Evolutionary conservation across 2,329 filamentous ascomycete species (phyloP).

Genomic region (Reticulascus tulasneorum): DNA sequence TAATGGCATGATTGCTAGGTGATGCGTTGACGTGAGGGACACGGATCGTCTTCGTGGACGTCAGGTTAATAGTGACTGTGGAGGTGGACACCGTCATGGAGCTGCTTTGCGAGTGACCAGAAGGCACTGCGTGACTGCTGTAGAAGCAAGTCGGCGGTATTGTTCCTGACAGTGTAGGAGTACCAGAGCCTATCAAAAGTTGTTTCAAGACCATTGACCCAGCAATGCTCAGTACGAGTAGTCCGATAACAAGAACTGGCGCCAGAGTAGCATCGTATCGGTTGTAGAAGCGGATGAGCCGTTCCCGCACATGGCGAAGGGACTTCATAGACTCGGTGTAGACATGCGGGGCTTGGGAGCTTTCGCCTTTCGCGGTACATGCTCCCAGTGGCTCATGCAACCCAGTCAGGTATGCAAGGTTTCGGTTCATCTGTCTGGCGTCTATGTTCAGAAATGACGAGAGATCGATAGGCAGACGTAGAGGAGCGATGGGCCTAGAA

Average conservation of each 20-base stretch:
- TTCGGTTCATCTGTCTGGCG: slow-evolving; percentile 49
- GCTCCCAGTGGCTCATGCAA: slow-evolving; percentile 20
- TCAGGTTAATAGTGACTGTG: slow-evolving; percentile 32
- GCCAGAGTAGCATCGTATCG: too few relatives aligned
- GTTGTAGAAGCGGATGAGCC: too few relatives aligned
- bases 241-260: too few relatives aligned
- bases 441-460: slow-evolving; percentile 47
- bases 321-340: slow-evolving; percentile 3
- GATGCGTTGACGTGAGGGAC: slow-evolving; percentile 20
- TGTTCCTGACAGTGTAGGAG: too few relatives aligned
- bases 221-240: too few relatives aligned
- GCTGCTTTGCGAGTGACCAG: too few relatives aligned
- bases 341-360: too few relatives aligned
- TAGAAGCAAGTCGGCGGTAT: too few relatives aligned
- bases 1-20: slow-evolving; percentile 20
- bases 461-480: slow-evolving; percentile 44
- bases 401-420: slow-evolving; percentile 45
- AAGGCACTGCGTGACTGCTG: too few relatives aligned
- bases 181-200: too few relatives aligned
- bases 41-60: slow-evolving; percentile 31
- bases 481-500: slow-evolving; percentile 28
- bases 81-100: slow-evolving; percentile 14
- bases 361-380: not conserved
- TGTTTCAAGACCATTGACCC: too few relatives aligned
- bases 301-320: not conserved